phyloP scores from a whole-genome alignment of 1,139 yeast genomes.

The Taphrina betulina region DNA sequence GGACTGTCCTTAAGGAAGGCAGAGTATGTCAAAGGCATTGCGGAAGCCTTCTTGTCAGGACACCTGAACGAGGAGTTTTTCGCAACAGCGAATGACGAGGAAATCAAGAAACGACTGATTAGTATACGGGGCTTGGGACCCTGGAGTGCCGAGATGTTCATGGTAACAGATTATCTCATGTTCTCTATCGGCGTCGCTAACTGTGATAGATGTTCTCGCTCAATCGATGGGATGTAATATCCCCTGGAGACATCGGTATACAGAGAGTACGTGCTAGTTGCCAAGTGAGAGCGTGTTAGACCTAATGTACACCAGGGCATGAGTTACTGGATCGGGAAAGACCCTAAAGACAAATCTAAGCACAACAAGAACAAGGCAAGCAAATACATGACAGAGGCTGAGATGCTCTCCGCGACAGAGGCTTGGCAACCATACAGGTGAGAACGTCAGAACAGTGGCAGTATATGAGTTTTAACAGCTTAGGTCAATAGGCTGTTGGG shows the following conservation, averaged over 20 bases:
- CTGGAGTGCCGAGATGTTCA: conserved; percentile 91
- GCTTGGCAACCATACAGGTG: conserved; percentile 63
- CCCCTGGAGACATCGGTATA: conserved; percentile 77
- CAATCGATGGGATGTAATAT: conserved; percentile 65
- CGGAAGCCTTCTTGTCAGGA: conserved; percentile 45
- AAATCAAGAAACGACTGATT: conserved; percentile 57
- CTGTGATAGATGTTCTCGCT: conserved; percentile 55
- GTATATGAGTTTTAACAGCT: too few species aligned
- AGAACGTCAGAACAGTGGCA: too few species aligned
- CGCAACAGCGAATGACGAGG: conserved; percentile 46
- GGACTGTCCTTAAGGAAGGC: conserved; percentile 74
- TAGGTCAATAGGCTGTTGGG: conserved; percentile 59
- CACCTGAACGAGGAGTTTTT: conserved; percentile 41
- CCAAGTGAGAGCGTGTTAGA: too few species aligned
- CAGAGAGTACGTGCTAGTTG: conserved; percentile 46
- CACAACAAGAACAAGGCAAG: conserved; percentile 22
- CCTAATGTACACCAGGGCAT: too few species aligned
- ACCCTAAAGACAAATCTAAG: conserved; percentile 14
- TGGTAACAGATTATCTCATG: conserved; percentile 39
- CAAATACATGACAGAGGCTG: conserved; percentile 43
- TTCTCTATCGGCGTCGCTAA: not conserved
- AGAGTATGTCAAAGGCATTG: conserved; percentile 51
- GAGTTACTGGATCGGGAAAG: conserved; percentile 19
- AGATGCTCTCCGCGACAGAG: conserved; percentile 55
- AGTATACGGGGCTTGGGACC: conserved; percentile 77